Evolutionary conservation across 2,329 filamentous ascomycete genomes (phyloP), one percentile per base, ranked within the genome.

Genomic region (Penicillium sp.): DNA sequence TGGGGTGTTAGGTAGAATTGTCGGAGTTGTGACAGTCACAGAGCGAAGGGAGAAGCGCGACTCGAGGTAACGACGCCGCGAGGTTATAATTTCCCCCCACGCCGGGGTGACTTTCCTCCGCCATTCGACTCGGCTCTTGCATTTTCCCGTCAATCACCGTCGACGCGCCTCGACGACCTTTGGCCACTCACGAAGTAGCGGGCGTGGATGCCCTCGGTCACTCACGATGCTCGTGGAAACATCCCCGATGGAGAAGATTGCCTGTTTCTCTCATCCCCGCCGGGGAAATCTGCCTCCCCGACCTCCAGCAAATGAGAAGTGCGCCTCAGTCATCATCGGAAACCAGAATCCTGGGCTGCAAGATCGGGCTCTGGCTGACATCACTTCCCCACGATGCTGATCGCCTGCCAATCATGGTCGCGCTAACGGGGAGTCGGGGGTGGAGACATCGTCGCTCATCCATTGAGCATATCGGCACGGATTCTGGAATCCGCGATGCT

Each of bases 401-500:
- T 10, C 13, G 3, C 7, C 10, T 29, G 14, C 26, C 15, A 7
- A 32, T 20, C 15, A 23, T 36, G 18, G 32, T 29, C n/a, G n/a
- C n/a, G n/a, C n/a, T n/a, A n/a, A n/a, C n/a, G n/a, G 15, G 14
- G 21, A 21, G 30, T 33, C 15, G 13, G n/a, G n/a, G 4, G 36
- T 33, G 42, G 42, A 11, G 31, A 3, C 11, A 4, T 14, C 9
- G 19, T n/a, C 10, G 13, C 1, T 33, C 29, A 10, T 17, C n/a
- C 17, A 8, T 28, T 21, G 33, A 21, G 33, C 21, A 46, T 33
- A 21, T 38, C 39, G 34, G 37, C 21, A 38, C 60, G 60, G 59
- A 63, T 61, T 53, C 58, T 47, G 43, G 54, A 56, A 63, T 62
- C 60, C 60, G 59, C 47, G 45, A 43, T 51, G 27, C 21, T 23